Percentiles rank a stretch among this genome's conserved stretches.
Conservation (phyloP, 2,329 filamentous ascomycete genomes). For the Ophidiomyces ophidiicola region DNA sequence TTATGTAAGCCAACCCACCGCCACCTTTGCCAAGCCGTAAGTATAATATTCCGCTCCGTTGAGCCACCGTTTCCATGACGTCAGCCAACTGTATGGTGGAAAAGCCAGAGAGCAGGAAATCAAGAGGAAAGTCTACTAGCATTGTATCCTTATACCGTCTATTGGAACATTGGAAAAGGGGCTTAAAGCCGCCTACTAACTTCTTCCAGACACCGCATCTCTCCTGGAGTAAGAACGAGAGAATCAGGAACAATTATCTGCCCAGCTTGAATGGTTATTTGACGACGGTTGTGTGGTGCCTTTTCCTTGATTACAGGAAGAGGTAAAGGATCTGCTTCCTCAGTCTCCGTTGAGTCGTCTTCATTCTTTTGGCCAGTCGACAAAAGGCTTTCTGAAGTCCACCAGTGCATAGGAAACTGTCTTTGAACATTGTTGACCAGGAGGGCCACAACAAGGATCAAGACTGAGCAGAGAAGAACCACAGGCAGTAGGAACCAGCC, state of each 20-base stretch:
- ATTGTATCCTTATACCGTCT: conserved; percentile 11
- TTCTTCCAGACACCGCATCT: conserved; percentile 23
- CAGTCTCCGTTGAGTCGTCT: conserved; percentile 15
- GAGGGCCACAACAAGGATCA: conserved; percentile 53
- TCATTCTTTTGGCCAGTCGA: conserved; percentile 18
- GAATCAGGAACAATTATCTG: conserved; percentile 25
- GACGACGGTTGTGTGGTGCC: not conserved
- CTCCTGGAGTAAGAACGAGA: conserved; percentile 24
- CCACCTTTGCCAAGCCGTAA: too few species aligned
- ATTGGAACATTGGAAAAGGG: not conserved
- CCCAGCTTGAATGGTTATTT: conserved; percentile 21
- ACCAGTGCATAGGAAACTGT: conserved; percentile 60
- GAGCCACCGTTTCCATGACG: too few species aligned
- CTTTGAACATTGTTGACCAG: conserved; percentile 58
- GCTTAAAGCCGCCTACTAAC: conserved; percentile 26
- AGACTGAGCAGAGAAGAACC: conserved; percentile 45
- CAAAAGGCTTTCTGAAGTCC: conserved; percentile 27
- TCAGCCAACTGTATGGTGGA: not conserved
- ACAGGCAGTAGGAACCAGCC: conserved; percentile 60
- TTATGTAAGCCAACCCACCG: conserved; percentile 2
- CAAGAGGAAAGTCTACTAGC: conserved; percentile 5
- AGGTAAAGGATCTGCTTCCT: conserved; percentile 9
- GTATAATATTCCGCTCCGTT: too few species aligned
- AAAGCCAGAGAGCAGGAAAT: too few species aligned
- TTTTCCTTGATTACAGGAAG: conserved; percentile 11